phyloP scores from a whole-genome alignment of 2,329 filamentous ascomycete genomes.

The Colletotrichum horii region DNA sequence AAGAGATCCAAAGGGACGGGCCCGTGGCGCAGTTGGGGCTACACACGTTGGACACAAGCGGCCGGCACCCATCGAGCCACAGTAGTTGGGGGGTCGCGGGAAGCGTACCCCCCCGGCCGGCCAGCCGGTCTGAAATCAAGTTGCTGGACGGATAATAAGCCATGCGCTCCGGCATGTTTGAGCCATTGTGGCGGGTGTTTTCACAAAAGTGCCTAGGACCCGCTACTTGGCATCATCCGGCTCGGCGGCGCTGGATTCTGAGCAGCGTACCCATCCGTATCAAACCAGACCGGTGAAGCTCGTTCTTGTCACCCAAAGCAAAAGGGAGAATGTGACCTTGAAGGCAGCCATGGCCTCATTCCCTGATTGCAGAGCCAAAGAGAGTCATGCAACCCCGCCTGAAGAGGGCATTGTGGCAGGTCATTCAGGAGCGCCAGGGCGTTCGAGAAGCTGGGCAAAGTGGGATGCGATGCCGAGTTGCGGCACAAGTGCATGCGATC shows the following conservation, averaged over 20 bases:
- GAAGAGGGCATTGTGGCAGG: not conserved
- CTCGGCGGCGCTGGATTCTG: not conserved
- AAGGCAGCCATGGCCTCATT: not conserved
- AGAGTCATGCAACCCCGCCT: not conserved
- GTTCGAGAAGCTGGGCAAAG: not conserved
- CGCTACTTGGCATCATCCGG: not conserved
- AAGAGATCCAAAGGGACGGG: not conserved
- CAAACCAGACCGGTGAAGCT: not conserved
- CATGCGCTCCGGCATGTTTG: not conserved
- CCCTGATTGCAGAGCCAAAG: not conserved
- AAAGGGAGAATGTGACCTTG: not conserved
- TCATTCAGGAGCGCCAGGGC: not conserved
- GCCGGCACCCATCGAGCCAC: not conserved
- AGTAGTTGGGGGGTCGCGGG: not conserved
- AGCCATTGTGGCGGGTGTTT: not conserved
- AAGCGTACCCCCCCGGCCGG: not conserved
- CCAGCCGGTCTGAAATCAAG: not conserved
- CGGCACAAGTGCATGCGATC: not conserved
- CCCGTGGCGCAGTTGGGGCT: not conserved
- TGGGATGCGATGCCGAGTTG: not conserved
- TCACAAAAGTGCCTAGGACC: not conserved
- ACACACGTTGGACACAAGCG: not conserved
- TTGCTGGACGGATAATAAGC: not conserved
- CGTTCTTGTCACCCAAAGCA: not conserved
- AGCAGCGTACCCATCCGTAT: not conserved